phyloP scores from a whole-genome alignment of 768 basidiomycete species.

The Hebeloma cylindrosporum region DNA sequence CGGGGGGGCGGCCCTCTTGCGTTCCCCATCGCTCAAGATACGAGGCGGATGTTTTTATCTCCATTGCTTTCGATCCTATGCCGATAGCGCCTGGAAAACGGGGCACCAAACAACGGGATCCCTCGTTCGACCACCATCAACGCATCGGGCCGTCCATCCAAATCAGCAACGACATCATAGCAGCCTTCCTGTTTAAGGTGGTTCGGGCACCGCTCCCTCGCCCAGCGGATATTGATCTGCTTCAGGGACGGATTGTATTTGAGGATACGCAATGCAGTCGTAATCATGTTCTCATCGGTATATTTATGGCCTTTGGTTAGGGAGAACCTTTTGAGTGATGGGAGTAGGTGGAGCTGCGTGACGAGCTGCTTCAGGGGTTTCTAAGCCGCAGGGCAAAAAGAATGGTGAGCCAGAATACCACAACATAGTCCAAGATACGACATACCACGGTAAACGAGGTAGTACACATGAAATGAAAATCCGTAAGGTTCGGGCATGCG shows the following conservation, averaged over 20 bases:
- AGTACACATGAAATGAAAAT: conserved; percentile 54
- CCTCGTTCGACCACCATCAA: conserved; percentile 40
- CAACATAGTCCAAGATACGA: conserved; percentile 5
- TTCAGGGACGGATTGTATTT: conserved; percentile 33
- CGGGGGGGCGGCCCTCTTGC: too few relatives aligned
- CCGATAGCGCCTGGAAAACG: conserved; percentile 36
- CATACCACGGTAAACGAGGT: conserved; percentile 42
- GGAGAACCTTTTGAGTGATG: conserved; percentile 43
- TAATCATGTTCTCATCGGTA: conserved; percentile 44
- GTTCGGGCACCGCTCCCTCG: conserved; percentile 45
- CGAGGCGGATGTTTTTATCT: too few relatives aligned
- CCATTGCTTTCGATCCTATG: conserved; percentile 13
- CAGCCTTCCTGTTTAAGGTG: conserved; percentile 49
- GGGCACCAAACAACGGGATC: conserved; percentile 39
- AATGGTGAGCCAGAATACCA: background rate
- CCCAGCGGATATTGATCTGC: conserved; percentile 50
- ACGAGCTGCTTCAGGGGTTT: conserved; percentile 44
- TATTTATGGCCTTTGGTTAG: conserved; percentile 51
- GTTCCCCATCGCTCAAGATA: too few relatives aligned
- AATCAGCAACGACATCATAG: conserved; percentile 35
- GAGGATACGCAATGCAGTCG: conserved; percentile 39
- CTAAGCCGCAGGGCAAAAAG: conserved; percentile 23
- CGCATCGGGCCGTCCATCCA: conserved; percentile 23
- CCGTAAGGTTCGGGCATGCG: conserved; percentile 39
- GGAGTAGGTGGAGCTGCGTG: conserved; percentile 36